A percentile compares a stretch with the other conserved stretches of the same genome.
Evolutionary conservation across 176 grass and related monocot genomes (phyloP).

Genomic region (Carex littledalei): DNA sequence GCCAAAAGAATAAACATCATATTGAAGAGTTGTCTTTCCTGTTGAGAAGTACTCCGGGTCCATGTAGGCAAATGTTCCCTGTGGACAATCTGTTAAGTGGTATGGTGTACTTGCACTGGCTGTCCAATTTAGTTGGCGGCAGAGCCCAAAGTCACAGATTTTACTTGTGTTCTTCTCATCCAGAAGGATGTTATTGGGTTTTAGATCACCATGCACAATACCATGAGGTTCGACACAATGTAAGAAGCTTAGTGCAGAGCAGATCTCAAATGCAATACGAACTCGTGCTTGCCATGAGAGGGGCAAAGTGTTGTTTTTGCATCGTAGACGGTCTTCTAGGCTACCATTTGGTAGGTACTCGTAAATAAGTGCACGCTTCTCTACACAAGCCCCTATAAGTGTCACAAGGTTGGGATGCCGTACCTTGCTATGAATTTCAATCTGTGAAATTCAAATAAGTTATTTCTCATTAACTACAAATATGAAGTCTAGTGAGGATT

Average conservation of each 20-base stretch:
- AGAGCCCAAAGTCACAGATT: too few species aligned
- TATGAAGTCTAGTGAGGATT: too few species aligned
- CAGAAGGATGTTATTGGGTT: slow-evolving; percentile 50
- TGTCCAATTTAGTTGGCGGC: not conserved
- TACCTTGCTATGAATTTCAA: not conserved
- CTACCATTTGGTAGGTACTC: slow-evolving; percentile 41
- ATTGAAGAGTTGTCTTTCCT: slow-evolving; percentile 36
- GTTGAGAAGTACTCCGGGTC: slow-evolving; percentile 46
- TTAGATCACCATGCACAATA: slow-evolving; percentile 53
- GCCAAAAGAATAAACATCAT: slow-evolving; percentile 52
- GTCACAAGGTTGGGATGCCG: slow-evolving; percentile 34
- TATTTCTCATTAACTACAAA: not conserved
- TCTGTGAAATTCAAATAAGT: not conserved
- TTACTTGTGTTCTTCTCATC: too few species aligned
- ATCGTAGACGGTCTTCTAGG: slow-evolving; percentile 33
- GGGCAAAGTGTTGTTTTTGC: slow-evolving; percentile 6
- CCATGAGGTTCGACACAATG: slow-evolving; percentile 37
- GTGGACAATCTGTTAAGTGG: slow-evolving; percentile 14
- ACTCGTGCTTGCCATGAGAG: slow-evolving; percentile 43
- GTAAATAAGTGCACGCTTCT: slow-evolving; percentile 31
- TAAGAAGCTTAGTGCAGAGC: slow-evolving; percentile 45
- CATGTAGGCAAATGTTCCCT: slow-evolving; percentile 28
- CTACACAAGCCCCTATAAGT: slow-evolving; percentile 28
- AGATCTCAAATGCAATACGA: slow-evolving; percentile 33
- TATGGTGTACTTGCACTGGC: slow-evolving; percentile 19